These are phyloP conservation scores for Pleodorina starrii DNA, from an alignment of 139 green algal species.

Conservation along the genomic window DNA sequence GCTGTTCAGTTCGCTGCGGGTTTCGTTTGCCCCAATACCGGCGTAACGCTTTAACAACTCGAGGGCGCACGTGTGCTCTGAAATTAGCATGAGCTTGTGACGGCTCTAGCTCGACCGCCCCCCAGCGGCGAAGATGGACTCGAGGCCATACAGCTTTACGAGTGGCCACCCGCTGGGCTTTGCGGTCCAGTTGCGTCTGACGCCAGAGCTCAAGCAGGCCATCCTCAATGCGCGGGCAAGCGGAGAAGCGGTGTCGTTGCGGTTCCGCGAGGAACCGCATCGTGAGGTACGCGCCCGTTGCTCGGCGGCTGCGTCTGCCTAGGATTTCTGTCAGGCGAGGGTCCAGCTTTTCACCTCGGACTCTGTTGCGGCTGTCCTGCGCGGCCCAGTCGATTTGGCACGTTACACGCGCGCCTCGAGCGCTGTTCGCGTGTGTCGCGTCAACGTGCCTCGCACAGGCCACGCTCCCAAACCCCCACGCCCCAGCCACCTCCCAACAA, in stretches of 20 bases:
- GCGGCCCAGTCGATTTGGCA: no score
- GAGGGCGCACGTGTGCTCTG: not conserved
- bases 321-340: not conserved
- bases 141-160: not conserved
- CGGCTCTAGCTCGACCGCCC: not conserved
- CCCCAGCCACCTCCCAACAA: no score
- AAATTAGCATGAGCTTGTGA: not conserved
- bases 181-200: slow-evolving; percentile 35
- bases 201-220: slow-evolving; percentile 36
- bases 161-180: slow-evolving; percentile 5
- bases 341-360: not conserved
- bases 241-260: slow-evolving; percentile 11
- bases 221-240: not conserved
- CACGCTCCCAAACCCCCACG: no score
- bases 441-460: no score
- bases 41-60: not conserved
- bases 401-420: no score
- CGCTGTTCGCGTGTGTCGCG: no score
- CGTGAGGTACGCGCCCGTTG: slow-evolving; percentile 15
- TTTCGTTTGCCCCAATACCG: not conserved
- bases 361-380: not conserved
- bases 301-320: not conserved
- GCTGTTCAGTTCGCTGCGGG: not conserved
- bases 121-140: not conserved
- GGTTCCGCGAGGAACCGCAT: slow-evolving; percentile 26